Conservation (phyloP, 257 asterid species). For the Capsicum baccatum region DNA sequence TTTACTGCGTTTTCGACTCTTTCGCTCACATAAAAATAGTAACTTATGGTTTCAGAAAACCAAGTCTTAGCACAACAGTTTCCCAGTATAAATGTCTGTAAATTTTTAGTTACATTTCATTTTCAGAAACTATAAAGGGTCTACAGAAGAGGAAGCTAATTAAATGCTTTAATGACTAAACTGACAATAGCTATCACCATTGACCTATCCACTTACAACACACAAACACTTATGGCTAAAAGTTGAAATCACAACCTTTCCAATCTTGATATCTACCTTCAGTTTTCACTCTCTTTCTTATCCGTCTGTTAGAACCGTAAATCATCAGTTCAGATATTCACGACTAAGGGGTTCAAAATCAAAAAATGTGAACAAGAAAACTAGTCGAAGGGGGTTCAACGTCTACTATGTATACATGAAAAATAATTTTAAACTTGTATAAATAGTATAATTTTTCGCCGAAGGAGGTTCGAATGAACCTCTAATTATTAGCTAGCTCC, state of each 20-base stretch:
- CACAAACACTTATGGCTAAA: constrained; percentile 18
- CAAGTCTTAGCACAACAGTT: neutral
- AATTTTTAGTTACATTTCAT: neutral
- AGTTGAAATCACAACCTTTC: constrained; percentile 29
- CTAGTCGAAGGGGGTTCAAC: too few species aligned
- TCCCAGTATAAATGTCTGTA: constrained; percentile 16
- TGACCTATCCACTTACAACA: constrained; percentile 14
- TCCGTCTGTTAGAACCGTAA: neutral
- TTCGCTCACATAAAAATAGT: neutral
- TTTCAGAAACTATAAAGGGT: constrained; percentile 1
- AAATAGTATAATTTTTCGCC: neutral
- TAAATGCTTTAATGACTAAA: constrained; percentile 24
- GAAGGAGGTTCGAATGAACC: neutral
- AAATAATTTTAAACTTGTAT: too few species aligned
- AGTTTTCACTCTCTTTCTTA: neutral
- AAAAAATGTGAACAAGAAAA: too few species aligned
- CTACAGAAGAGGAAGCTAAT: neutral
- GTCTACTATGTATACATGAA: too few species aligned
- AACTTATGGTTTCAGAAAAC: neutral
- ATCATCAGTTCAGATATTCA: neutral
- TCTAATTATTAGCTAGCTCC: too few species aligned
- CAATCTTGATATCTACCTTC: constrained; percentile 4
- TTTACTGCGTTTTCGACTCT: too few species aligned
- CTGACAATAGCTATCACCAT: constrained; percentile 19
- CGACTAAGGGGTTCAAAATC: neutral